A percentile compares a stretch with the other conserved stretches of the same genome.
These are phyloP conservation scores for Allium cepa DNA, from an alignment of 106 monocot species.

Conservation along the genomic window DNA sequence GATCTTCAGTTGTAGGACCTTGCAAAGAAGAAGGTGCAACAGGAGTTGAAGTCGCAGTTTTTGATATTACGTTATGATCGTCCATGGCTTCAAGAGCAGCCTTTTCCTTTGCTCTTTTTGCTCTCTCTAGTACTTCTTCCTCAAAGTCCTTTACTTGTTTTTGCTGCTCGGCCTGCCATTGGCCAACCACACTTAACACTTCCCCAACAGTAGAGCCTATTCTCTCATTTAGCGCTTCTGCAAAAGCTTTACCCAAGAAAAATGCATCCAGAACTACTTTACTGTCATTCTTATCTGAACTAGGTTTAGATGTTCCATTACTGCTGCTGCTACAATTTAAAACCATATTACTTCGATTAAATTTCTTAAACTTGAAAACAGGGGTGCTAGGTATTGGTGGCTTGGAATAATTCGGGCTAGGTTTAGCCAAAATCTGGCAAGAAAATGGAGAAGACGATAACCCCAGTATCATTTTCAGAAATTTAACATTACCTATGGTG, in stretches of 20 bases:
- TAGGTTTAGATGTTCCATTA: not conserved
- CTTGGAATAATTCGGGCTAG: not conserved
- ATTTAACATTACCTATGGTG: too few relatives aligned
- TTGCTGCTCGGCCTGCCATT: constrained; percentile 93
- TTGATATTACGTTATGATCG: constrained; percentile 15
- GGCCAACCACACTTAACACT: constrained; percentile 74
- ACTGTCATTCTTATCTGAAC: constrained; percentile 67
- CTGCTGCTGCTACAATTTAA: constrained; percentile 2
- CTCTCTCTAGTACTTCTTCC: constrained; percentile 69
- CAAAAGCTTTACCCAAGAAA: constrained; percentile 95
- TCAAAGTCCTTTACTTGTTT: constrained; percentile 90
- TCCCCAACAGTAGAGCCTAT: constrained; percentile 79
- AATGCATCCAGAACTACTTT: constrained; percentile 92
- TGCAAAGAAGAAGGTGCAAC: constrained; percentile 7
- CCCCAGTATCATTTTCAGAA: not conserved
- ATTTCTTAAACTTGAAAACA: not conserved
- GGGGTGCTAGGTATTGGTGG: not conserved
- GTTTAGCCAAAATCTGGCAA: not conserved
- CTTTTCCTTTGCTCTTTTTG: constrained; percentile 56
- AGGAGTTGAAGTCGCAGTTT: constrained; percentile 7
- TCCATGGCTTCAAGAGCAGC: constrained; percentile 55
- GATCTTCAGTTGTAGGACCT: constrained; percentile 1
- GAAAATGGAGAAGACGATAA: constrained; percentile 1
- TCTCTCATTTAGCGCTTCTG: constrained; percentile 83
- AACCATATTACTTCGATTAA: not conserved